phyloP scores from a whole-genome alignment of 495 filamentous ascomycete species.

The Achaetomiella virescens region DNA sequence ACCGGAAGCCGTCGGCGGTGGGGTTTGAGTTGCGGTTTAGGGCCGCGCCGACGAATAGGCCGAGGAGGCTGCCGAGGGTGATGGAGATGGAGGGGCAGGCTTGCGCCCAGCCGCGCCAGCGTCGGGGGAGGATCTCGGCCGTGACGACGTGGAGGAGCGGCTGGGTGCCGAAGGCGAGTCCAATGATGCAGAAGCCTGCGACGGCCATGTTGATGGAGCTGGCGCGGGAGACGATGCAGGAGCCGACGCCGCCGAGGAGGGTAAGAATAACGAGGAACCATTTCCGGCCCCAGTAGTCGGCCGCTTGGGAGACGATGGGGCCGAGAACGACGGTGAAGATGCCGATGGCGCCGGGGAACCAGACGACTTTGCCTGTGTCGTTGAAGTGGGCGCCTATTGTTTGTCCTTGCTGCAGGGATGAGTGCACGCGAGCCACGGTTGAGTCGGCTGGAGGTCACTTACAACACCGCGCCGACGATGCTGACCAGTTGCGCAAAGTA shows the following conservation, averaged over 20 bases:
- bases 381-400: constrained; percentile 20
- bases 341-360: constrained; percentile 25
- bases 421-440: not conserved
- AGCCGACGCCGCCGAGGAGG: constrained; percentile 25
- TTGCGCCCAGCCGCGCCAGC: constrained; percentile 26
- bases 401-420: constrained; percentile 22
- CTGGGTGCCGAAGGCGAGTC: constrained; percentile 29
- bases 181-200: constrained; percentile 25
- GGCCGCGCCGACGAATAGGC: constrained; percentile 19
- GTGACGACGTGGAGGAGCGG: constrained; percentile 32
- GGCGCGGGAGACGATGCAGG: constrained; percentile 28
- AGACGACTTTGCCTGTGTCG: constrained; percentile 15
- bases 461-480: constrained; percentile 32
- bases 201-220: constrained; percentile 29
- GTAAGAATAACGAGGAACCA: constrained; percentile 31
- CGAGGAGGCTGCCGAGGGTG: constrained; percentile 16
- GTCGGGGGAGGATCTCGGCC: constrained; percentile 31
- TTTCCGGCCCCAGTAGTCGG: constrained; percentile 36
- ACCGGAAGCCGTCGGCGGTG: constrained; percentile 23
- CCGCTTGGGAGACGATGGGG: constrained; percentile 30
- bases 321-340: constrained; percentile 30
- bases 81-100: constrained; percentile 23
- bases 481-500: constrained; percentile 28
- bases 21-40: constrained; percentile 20
- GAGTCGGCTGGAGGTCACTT: constrained; percentile 2